phyloP scores from a whole-genome alignment of 139 green algal species.

The Tetraselmis chui region DNA sequence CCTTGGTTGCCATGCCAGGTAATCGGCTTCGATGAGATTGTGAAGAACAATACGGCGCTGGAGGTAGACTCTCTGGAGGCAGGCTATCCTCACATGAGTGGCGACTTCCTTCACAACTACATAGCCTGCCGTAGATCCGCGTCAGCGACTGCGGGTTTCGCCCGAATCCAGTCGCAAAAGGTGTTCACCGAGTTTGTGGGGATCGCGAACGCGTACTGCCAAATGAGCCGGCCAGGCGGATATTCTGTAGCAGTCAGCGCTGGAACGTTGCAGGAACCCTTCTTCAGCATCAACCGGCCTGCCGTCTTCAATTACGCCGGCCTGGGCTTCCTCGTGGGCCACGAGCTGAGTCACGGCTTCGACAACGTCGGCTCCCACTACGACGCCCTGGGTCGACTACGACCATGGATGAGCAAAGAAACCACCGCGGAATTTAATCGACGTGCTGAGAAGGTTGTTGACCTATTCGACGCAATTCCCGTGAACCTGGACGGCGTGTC shows the following conservation, averaged over 20 bases:
- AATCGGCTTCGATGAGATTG: background rate
- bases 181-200: background rate
- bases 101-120: background rate
- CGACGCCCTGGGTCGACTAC: background rate
- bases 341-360: conserved; percentile 4
- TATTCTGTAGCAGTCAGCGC: background rate
- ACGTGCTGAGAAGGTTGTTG: background rate
- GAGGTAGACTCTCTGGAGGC: background rate
- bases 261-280: background rate
- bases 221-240: background rate
- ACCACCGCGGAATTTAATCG: background rate
- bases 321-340: background rate
- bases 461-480: background rate
- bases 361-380: background rate
- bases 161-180: background rate
- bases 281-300: background rate
- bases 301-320: background rate
- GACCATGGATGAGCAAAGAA: background rate
- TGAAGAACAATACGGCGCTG: background rate
- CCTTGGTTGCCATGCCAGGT: too few relatives aligned
- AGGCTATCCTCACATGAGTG: background rate
- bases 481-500: background rate
- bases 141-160: background rate
- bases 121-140: background rate
- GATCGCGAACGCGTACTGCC: background rate